Percentiles rank a stretch among this genome's conserved stretches.
These are phyloP conservation scores for Bipolaris oryzae DNA, from an alignment of 2,329 filamentous ascomycete species.

Conservation along the genomic window DNA sequence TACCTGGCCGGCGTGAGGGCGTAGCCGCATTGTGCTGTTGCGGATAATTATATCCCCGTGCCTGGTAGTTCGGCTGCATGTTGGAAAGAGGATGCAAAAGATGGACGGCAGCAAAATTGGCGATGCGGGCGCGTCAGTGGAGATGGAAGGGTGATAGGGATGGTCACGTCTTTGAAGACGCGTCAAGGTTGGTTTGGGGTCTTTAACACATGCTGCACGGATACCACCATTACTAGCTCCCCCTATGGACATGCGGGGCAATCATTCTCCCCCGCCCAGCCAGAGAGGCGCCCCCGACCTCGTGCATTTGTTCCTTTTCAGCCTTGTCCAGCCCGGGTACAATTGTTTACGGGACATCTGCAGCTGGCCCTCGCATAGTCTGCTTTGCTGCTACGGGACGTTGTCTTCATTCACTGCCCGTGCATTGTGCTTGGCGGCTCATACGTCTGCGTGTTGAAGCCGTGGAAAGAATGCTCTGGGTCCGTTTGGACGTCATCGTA, in stretches of 20 bases:
- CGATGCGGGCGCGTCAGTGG: constrained; percentile 33
- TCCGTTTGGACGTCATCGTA: constrained; percentile 22
- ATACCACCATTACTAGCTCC: constrained; percentile 28
- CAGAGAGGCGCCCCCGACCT: constrained; percentile 5
- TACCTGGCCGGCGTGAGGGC: constrained; percentile 53
- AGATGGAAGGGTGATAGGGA: constrained; percentile 25
- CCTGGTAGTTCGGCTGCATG: constrained; percentile 53
- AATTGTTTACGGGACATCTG: constrained; percentile 1
- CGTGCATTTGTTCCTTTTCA: constrained; percentile 2
- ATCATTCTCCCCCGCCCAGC: constrained; percentile 27
- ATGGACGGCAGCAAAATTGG: constrained; percentile 32
- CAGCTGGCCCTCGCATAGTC: constrained; percentile 3
- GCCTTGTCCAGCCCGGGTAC: constrained; percentile 5
- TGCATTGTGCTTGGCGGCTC: constrained; percentile 17
- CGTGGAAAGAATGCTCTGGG: constrained; percentile 5
- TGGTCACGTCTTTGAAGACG: constrained; percentile 32
- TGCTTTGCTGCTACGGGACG: neutral
- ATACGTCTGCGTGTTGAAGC: constrained; percentile 16
- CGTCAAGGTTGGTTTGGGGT: constrained; percentile 27
- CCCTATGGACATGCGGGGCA: constrained; percentile 33
- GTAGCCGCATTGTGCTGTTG: constrained; percentile 43
- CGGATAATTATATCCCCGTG: constrained; percentile 52
- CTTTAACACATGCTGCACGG: constrained; percentile 23
- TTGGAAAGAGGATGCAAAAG: constrained; percentile 32
- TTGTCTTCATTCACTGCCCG: constrained; percentile 17